A percentile compares a stretch with the other conserved stretches of the same genome.
Evolutionary conservation across 306 rosid genomes (phyloP).

Genomic region (Ceratonia siliqua): DNA sequence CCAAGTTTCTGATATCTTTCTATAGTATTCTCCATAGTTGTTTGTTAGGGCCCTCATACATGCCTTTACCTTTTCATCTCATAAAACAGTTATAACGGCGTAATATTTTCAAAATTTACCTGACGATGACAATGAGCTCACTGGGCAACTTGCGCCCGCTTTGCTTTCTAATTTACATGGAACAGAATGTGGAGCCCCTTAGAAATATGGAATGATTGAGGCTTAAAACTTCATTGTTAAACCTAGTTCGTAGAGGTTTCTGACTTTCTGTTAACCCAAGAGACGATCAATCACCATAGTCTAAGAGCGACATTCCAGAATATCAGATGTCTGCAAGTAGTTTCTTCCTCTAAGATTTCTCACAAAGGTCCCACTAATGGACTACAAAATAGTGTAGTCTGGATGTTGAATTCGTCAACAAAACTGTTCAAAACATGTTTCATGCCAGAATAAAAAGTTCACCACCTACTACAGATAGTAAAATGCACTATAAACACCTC

Average conservation of each 20-base stretch:
- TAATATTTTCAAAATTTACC: too few species aligned
- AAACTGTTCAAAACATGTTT: slow-evolving; percentile 45
- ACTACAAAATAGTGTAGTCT: slow-evolving; percentile 49
- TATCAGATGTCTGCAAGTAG: slow-evolving; percentile 10
- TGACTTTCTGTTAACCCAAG: too few species aligned
- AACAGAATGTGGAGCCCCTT: too few species aligned
- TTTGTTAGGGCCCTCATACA: too few species aligned
- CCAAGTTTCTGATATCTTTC: neutral
- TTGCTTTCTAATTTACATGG: too few species aligned
- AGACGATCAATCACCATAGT: too few species aligned
- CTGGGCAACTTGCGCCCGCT: too few species aligned
- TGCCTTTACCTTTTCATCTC: too few species aligned
- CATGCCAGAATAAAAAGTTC: slow-evolving; percentile 45
- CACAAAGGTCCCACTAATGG: slow-evolving; percentile 36
- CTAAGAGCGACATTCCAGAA: slow-evolving; percentile 24
- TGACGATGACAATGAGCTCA: too few species aligned
- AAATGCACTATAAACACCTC: slow-evolving; percentile 46
- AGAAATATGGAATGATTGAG: too few species aligned
- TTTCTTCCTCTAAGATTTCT: slow-evolving; percentile 34
- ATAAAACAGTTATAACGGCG: too few species aligned
- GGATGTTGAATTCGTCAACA: slow-evolving; percentile 38
- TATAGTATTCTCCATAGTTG: neutral
- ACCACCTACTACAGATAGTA: slow-evolving; percentile 48
- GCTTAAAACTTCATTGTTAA: neutral
- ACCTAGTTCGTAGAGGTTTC: neutral